phyloP scores from a whole-genome alignment of 306 rosid species.

The Luffa aegyptiaca region DNA sequence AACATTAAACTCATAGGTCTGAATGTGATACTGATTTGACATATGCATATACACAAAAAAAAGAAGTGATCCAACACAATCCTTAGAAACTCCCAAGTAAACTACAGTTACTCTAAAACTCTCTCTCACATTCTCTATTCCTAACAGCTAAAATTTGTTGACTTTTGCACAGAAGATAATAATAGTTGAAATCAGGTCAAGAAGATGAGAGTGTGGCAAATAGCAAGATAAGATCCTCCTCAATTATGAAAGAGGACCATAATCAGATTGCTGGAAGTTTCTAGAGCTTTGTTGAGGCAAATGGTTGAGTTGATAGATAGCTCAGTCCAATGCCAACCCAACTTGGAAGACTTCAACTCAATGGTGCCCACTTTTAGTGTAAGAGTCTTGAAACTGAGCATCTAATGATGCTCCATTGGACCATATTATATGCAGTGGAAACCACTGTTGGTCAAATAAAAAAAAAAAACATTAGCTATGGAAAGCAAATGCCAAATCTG shows the following conservation, averaged over 20 bases:
- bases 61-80: not conserved
- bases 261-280: constrained; percentile 6
- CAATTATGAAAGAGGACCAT: not conserved
- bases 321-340: not conserved
- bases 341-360: not conserved
- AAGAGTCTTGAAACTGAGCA: constrained; percentile 2
- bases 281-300: not conserved
- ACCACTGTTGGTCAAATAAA: not conserved
- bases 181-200: not conserved
- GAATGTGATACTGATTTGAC: not conserved
- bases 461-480: not conserved
- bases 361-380: constrained; percentile 5
- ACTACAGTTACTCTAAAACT: not conserved
- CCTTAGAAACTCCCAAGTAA: not conserved
- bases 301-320: constrained; percentile 10
- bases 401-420: constrained; percentile 7
- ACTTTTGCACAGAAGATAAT: not conserved
- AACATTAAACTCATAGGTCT: not conserved
- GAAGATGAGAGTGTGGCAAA: not conserved
- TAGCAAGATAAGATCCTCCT: constrained; percentile 2
- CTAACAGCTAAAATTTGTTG: not conserved
- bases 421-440: not conserved
- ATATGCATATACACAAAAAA: not conserved
- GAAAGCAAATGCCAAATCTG: constrained; percentile 1
- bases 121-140: not conserved